Evolutionary conservation across 176 grass and related monocot genomes (phyloP).

Genomic region (Avena sativa): DNA sequence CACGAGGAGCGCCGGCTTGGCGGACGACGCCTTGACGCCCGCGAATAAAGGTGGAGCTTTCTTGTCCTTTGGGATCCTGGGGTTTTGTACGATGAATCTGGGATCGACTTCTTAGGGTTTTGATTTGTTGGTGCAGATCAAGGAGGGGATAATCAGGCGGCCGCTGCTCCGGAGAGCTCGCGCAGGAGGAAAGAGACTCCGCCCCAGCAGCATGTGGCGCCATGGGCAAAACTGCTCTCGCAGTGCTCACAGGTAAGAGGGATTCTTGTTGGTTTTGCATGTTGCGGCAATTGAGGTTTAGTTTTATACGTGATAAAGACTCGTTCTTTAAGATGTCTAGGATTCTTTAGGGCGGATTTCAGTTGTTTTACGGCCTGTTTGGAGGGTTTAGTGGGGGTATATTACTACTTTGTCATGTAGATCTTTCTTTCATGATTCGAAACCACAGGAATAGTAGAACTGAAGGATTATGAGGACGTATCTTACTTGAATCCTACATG

Average conservation of each 20-base stretch:
- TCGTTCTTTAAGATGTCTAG: conserved; percentile 25
- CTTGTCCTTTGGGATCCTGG: neutral
- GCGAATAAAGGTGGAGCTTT: conserved; percentile 50
- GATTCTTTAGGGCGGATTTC: neutral
- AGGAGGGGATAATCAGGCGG: conserved; percentile 45
- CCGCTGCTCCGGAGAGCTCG: conserved; percentile 36
- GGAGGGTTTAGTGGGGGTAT: conserved; percentile 2
- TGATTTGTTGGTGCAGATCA: conserved; percentile 62
- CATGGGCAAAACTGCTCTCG: conserved; percentile 95
- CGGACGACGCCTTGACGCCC: conserved; percentile 28
- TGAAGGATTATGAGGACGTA: neutral
- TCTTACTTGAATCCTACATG: neutral
- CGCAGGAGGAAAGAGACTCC: conserved; percentile 45
- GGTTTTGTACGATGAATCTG: conserved; percentile 27
- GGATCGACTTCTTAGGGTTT: conserved; percentile 47
- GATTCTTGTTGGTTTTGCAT: conserved; percentile 2
- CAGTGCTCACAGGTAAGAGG: conserved; percentile 71
- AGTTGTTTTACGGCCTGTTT: neutral
- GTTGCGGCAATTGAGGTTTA: conserved; percentile 19
- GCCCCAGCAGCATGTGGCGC: conserved; percentile 47
- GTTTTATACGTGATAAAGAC: conserved; percentile 2
- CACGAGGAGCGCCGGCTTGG: conserved; percentile 37
- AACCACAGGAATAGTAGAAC: neutral
- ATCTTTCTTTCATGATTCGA: neutral
- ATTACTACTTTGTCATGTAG: neutral